phyloP scores from a whole-genome alignment of 208 protist genomes.

The Porcisia deanei region DNA sequence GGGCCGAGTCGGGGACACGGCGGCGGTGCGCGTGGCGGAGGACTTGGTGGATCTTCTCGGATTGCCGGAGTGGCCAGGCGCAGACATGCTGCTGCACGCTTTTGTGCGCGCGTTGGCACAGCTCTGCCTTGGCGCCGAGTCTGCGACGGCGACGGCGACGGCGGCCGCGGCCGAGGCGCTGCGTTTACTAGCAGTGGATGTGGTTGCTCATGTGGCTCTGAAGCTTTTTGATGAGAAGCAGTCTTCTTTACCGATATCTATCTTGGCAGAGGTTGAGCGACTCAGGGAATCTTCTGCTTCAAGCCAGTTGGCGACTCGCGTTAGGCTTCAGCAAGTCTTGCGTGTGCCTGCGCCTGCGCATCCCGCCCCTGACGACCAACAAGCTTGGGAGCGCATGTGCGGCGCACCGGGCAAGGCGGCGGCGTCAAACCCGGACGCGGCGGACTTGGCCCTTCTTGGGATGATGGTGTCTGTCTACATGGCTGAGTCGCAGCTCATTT shows the following conservation, averaged over 20 bases:
- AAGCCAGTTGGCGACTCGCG: background rate
- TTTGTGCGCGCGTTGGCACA: constrained; percentile 49
- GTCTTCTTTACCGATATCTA: constrained; percentile 18
- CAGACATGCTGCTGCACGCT: constrained; percentile 67
- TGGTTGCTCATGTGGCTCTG: constrained; percentile 58
- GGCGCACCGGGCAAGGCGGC: background rate
- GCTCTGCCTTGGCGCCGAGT: constrained; percentile 24
- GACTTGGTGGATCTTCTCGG: constrained; percentile 76
- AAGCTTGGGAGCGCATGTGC: constrained; percentile 20
- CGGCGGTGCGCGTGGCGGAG: constrained; percentile 56
- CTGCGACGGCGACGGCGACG: constrained; percentile 4
- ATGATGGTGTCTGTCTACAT: constrained; percentile 36
- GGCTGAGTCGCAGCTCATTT: constrained; percentile 31
- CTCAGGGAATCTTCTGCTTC: constrained; percentile 10
- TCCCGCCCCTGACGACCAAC: constrained; percentile 13
- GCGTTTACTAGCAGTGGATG: constrained; percentile 59
- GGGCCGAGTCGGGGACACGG: constrained; percentile 38
- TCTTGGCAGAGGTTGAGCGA: constrained; percentile 26
- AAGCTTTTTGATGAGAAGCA: constrained; percentile 42
- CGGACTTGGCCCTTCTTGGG: background rate
- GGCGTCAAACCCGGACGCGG: background rate
- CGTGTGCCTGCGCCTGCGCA: background rate
- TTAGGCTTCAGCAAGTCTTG: constrained; percentile 15
- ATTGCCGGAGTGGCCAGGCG: constrained; percentile 71
- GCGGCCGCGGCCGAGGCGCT: constrained; percentile 26